Base-by-base conservation (phyloP, 164 flowering plant genomes). In the Sextonia rubra region DNA sequence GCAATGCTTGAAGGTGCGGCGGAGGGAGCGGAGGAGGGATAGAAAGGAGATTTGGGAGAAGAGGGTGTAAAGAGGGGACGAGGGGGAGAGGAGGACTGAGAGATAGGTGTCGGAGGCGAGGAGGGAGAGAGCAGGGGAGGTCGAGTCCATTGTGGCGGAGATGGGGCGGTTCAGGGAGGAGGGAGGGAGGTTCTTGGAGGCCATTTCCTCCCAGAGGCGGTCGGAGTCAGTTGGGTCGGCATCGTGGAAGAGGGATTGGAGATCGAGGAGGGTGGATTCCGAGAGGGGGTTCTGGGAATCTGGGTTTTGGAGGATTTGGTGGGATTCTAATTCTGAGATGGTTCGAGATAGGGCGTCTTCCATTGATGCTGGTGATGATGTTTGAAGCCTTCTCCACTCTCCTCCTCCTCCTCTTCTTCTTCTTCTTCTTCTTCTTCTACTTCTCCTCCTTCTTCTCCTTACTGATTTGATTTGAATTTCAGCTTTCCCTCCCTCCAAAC, bases 41-140 rank as follows among this genome's bases (percentile, higher is more conserved):
- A 86, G 85, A 73, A 93, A 96, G 0, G 90, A 79, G 72, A 96
- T 72, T 12, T 97, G 99, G 6, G 86, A 84, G 83, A 96, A 96
- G 55, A 93, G 83, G 29, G 97, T 86, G 76, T 90, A 88, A 44
- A 90, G 90, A 1, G 99, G 99, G 24, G 93, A 84, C 49, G 86
- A 86, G 1, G 91, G 88, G 62, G 85, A 81, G 37, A 90, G 84
- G 23, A 96, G 82, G 23, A 91, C 75, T 7, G 90, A 83, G 26
- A 96, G 86, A 74, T 91, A 96, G 14, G 83, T 82, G 12, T 85
- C 81, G 32, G 95, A 83, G 30, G 97, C 91, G 26, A 75, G 76
- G 15, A 96, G 80, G 0, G 97, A 77, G 66, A 77, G 60, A 52
- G 64, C 70, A 58, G 77, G 56, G 37, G 74, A 27, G 8, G 76